Evolutionary conservation across 495 filamentous ascomycete genomes (phyloP).

Genomic region (Tuber microsphaerosporum): DNA sequence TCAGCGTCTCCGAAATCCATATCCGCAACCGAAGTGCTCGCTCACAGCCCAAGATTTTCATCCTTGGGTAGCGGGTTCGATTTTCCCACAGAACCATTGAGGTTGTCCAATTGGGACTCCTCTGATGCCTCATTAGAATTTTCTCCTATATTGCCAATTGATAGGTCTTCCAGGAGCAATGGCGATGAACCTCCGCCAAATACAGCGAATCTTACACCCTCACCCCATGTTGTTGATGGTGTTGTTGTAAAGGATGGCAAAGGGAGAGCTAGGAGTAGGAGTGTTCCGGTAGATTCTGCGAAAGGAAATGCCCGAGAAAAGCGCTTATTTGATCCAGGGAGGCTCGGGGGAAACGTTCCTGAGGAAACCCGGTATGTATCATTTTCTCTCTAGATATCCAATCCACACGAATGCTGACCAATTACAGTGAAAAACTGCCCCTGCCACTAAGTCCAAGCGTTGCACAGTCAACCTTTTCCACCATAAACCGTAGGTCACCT

Average conservation of each 20-base stretch:
- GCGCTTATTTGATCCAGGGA: constrained; percentile 17
- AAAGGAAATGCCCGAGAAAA: constrained; percentile 9
- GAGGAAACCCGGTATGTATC: neutral
- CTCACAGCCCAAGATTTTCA: constrained; percentile 24
- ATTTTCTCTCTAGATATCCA: neutral
- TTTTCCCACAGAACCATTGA: constrained; percentile 23
- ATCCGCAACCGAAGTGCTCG: constrained; percentile 27
- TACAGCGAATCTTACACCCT: constrained; percentile 18
- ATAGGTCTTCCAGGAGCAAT: constrained; percentile 7
- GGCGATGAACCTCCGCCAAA: constrained; percentile 23
- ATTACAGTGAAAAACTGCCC: neutral
- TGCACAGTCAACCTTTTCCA: neutral
- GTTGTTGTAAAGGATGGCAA: constrained; percentile 11
- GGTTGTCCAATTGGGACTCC: constrained; percentile 20
- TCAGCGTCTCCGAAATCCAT: constrained; percentile 22
- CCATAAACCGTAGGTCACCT: neutral
- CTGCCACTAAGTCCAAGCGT: neutral
- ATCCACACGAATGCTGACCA: neutral
- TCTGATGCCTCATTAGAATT: constrained; percentile 18
- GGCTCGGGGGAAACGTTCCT: constrained; percentile 7
- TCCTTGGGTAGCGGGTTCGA: constrained; percentile 28
- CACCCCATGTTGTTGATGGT: constrained; percentile 1
- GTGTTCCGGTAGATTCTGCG: constrained; percentile 24
- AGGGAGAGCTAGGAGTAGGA: constrained; percentile 25
- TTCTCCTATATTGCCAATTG: constrained; percentile 26